Percentiles rank a stretch among this genome's conserved stretches.
Conservation (phyloP, 2,329 filamentous ascomycete species). For the Chrysoporthe deuterocubensis region DNA sequence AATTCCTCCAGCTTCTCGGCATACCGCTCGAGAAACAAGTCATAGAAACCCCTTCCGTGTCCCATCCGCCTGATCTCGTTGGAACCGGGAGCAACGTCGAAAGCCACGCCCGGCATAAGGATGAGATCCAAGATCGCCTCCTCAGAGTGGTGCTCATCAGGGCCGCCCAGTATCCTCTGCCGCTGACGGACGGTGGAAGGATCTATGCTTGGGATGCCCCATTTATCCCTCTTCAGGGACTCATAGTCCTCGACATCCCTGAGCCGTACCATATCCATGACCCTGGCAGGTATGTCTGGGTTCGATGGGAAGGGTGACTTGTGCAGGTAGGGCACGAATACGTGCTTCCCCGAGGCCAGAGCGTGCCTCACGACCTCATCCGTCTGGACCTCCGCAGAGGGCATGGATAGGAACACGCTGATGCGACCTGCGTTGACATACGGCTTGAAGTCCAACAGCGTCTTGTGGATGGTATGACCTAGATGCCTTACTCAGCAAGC, state of each 20-base stretch:
- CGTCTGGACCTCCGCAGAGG: constrained; percentile 82
- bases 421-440: constrained; percentile 77
- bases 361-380: constrained; percentile 81
- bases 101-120: constrained; percentile 90
- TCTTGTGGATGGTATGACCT: constrained; percentile 70
- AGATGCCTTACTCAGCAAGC: constrained; percentile 30
- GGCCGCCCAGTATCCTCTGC: constrained; percentile 73
- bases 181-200: constrained; percentile 66
- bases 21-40: constrained; percentile 85
- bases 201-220: constrained; percentile 91
- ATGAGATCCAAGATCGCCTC: constrained; percentile 75
- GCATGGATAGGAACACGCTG: constrained; percentile 94
- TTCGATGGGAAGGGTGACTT: constrained; percentile 51
- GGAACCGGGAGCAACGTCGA: constrained; percentile 65
- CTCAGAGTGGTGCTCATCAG: constrained; percentile 49
- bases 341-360: constrained; percentile 74
- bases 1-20: constrained; percentile 44
- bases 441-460: constrained; percentile 69
- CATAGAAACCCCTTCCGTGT: constrained; percentile 97
- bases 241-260: constrained; percentile 76
- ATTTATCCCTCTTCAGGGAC: constrained; percentile 75
- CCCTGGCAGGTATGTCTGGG: constrained; percentile 59
- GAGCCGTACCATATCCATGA: constrained; percentile 96
- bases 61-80: constrained; percentile 75
- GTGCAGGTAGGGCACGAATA: constrained; percentile 91